phyloP scores from a whole-genome alignment of 2,329 filamentous ascomycete genomes.

The Fusarium illudens region DNA sequence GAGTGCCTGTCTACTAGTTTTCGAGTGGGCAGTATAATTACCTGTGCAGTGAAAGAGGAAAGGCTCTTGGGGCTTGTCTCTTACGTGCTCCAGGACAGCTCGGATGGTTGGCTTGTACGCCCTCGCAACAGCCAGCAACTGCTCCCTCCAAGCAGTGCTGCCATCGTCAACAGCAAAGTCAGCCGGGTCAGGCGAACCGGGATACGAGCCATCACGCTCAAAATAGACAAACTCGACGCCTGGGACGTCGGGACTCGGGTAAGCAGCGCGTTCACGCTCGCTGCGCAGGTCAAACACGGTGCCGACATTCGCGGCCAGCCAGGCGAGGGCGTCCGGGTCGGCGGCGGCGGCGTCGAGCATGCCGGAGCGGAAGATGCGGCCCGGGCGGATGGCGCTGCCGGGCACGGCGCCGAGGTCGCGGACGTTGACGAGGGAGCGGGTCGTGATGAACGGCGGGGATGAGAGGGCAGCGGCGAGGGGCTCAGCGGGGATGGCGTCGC shows the following conservation, averaged over 20 bases:
- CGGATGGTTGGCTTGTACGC: slow-evolving; percentile 54
- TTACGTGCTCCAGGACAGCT: slow-evolving; percentile 57
- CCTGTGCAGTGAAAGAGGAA: slow-evolving; percentile 65
- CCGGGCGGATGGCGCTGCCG: slow-evolving; percentile 51
- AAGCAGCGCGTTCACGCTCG: slow-evolving; percentile 51
- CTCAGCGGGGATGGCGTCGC: slow-evolving; percentile 49
- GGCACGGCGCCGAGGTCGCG: slow-evolving; percentile 60
- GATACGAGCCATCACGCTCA: slow-evolving; percentile 46
- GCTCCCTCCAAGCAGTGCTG: slow-evolving; percentile 53
- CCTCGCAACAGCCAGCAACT: slow-evolving; percentile 58
- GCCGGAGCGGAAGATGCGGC: slow-evolving; percentile 58
- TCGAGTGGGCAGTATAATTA: slow-evolving; percentile 40
- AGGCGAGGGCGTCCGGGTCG: slow-evolving; percentile 46
- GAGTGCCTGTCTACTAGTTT: background rate
- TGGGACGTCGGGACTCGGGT: slow-evolving; percentile 55
- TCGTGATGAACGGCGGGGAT: slow-evolving; percentile 56
- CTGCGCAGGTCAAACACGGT: slow-evolving; percentile 63
- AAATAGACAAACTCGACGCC: slow-evolving; percentile 59
- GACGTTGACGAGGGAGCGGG: slow-evolving; percentile 60
- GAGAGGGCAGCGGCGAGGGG: slow-evolving; percentile 49
- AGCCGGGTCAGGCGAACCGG: slow-evolving; percentile 46
- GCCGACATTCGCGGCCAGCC: slow-evolving; percentile 50
- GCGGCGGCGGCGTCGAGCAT: slow-evolving; percentile 47
- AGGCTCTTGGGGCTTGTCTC: slow-evolving; percentile 55
- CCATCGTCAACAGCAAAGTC: slow-evolving; percentile 58